phyloP scores from a whole-genome alignment of 2,329 filamentous ascomycete genomes.

The Teratosphaeria zuluensis region DNA sequence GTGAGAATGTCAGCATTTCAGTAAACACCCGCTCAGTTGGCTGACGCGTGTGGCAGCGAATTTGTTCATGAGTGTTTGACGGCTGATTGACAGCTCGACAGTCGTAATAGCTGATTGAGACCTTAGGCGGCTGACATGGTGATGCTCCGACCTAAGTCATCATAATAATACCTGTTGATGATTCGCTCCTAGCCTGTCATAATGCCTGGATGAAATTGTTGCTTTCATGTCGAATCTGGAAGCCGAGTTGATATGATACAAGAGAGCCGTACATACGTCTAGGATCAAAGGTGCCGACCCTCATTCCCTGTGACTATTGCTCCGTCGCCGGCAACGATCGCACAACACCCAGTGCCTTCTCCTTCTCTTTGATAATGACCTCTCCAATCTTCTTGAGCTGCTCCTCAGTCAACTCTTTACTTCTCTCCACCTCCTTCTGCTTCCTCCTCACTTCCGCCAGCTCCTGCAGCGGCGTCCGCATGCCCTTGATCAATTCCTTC shows the following conservation, averaged over 20 bases:
- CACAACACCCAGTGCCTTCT: constrained; percentile 3
- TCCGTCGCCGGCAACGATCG: neutral
- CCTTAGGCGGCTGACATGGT: neutral
- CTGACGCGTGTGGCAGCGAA: too few relatives aligned
- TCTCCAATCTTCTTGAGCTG: constrained; percentile 34
- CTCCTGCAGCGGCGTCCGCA: constrained; percentile 41
- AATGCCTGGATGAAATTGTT: too few relatives aligned
- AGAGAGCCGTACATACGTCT: too few relatives aligned
- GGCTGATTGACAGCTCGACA: too few relatives aligned
- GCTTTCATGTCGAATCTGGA: too few relatives aligned
- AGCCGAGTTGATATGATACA: neutral
- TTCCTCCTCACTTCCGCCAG: constrained; percentile 29
- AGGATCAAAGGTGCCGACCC: too few relatives aligned
- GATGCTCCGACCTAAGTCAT: neutral
- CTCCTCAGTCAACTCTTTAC: constrained; percentile 26
- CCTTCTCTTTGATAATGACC: constrained; percentile 26
- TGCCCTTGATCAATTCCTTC: constrained; percentile 28
- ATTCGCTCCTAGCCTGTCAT: too few relatives aligned
- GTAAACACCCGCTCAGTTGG: too few relatives aligned
- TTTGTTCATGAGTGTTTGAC: too few relatives aligned
- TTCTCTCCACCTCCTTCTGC: constrained; percentile 29
- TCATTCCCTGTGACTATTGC: neutral
- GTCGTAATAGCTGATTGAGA: too few relatives aligned
- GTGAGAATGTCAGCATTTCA: too few relatives aligned
- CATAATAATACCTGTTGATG: too few relatives aligned